Evolutionary conservation across 2,329 filamentous ascomycete genomes (phyloP).

Genomic region (Aspergillus floridensis): DNA sequence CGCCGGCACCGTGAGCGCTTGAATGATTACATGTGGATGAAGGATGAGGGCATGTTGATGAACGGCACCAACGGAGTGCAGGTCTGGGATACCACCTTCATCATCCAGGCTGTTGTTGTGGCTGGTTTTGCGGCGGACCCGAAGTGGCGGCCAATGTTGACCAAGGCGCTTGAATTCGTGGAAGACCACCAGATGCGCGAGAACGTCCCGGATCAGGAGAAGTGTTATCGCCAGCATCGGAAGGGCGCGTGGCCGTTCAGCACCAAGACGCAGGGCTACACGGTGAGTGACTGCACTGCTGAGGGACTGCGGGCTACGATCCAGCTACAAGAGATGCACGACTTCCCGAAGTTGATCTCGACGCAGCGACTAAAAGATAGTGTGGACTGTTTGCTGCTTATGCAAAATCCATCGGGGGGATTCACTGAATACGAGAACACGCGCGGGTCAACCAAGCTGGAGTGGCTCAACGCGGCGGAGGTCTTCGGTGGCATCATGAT

Average conservation of each 20-base stretch:
- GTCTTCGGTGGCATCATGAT: constrained; percentile 98
- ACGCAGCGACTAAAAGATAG: constrained; percentile 80
- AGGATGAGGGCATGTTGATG: constrained; percentile 84
- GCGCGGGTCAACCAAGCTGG: constrained; percentile 72
- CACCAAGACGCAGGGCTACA: constrained; percentile 88
- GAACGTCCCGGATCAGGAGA: constrained; percentile 71
- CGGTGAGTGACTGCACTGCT: constrained; percentile 89
- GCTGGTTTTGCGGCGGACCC: constrained; percentile 74
- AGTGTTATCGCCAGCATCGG: constrained; percentile 83
- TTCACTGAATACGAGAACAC: constrained; percentile 87
- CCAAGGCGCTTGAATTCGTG: constrained; percentile 77
- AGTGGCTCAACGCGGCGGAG: constrained; percentile 90
- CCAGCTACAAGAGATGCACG: constrained; percentile 73
- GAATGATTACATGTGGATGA: constrained; percentile 88
- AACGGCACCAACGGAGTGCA: constrained; percentile 99
- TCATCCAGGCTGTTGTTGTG: constrained; percentile 77
- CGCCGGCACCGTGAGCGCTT: constrained; percentile 75
- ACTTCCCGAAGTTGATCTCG: constrained; percentile 71
- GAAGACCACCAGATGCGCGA: constrained; percentile 89
- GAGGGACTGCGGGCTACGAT: constrained; percentile 87
- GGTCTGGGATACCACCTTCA: constrained; percentile 91
- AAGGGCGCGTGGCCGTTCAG: constrained; percentile 98
- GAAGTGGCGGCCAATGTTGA: constrained; percentile 78
- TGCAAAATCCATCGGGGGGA: constrained; percentile 83
- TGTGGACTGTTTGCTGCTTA: constrained; percentile 83